Conservation (phyloP, 1,139 yeast species). For the Citeromyces hawaiiensis region DNA sequence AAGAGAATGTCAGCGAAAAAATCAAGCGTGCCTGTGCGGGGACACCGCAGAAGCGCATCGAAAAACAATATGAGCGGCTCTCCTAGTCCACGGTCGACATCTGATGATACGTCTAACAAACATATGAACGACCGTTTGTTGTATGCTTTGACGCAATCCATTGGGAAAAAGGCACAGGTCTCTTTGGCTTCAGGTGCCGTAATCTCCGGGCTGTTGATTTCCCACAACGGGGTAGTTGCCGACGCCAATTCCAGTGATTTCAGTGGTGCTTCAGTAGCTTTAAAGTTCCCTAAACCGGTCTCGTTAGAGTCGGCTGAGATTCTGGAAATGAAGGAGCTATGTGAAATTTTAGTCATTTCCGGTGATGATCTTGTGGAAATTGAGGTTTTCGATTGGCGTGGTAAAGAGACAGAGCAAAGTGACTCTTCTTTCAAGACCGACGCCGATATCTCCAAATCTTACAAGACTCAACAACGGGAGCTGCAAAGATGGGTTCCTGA, state of each 20-base stretch:
- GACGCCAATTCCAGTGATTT: conserved; percentile 4
- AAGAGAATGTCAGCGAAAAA: neutral
- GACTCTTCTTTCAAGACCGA: conserved; percentile 55
- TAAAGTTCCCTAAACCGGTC: conserved; percentile 34
- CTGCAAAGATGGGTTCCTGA: conserved; percentile 84
- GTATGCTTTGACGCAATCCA: conserved; percentile 22
- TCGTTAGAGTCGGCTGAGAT: conserved; percentile 20
- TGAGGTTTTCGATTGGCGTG: conserved; percentile 11
- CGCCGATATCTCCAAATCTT: conserved; percentile 53
- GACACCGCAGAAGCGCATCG: neutral
- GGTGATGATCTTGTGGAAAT: conserved; percentile 41
- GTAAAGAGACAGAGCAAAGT: neutral
- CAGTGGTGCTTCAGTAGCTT: conserved; percentile 31
- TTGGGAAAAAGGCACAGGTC: conserved; percentile 39
- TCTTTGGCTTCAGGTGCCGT: conserved; percentile 52
- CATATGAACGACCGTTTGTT: conserved; percentile 22
- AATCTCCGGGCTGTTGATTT: conserved; percentile 42
- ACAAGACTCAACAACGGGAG: conserved; percentile 45
- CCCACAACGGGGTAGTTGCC: conserved; percentile 17
- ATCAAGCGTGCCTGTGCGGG: neutral
- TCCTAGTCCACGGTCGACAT: conserved; percentile 25
- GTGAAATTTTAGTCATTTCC: conserved; percentile 35
- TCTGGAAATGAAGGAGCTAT: conserved; percentile 16
- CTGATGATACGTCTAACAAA: conserved; percentile 8
- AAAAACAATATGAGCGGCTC: conserved; percentile 25